Percentiles rank a stretch among this genome's conserved stretches.
Conservation (phyloP, 257 asterid species). For the Capsicum baccatum region DNA sequence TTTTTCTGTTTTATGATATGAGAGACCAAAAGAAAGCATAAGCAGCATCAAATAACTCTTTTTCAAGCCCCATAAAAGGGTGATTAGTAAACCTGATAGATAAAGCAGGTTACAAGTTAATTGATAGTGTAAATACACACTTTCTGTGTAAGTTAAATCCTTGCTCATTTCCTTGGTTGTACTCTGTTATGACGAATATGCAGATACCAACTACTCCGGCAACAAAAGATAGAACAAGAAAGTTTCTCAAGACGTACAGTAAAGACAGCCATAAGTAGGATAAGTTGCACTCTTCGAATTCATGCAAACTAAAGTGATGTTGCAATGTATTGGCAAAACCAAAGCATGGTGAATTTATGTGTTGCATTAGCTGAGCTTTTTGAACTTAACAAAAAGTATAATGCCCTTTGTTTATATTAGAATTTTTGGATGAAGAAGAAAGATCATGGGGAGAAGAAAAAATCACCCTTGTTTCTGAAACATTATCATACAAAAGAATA, state of each 20-base stretch:
- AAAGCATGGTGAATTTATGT: neutral
- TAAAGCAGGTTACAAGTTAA: neutral
- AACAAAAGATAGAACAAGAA: neutral
- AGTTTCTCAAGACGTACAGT: neutral
- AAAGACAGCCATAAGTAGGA: neutral
- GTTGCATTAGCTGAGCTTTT: neutral
- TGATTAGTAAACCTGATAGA: neutral
- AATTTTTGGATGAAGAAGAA: neutral
- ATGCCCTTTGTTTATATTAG: neutral
- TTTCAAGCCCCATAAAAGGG: neutral
- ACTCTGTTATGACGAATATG: neutral
- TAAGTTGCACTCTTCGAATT: neutral
- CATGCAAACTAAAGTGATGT: neutral
- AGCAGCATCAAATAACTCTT: neutral
- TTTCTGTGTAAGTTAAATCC: neutral
- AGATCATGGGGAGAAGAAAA: neutral
- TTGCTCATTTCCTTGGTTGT: neutral
- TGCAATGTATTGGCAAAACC: constrained; percentile 1
- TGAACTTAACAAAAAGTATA: neutral
- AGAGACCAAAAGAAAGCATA: neutral
- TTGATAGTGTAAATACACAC: neutral
- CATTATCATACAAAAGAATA: constrained; percentile 12
- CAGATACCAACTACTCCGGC: neutral
- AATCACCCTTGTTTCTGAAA: neutral
- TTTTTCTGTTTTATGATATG: neutral